A percentile compares a stretch with the other conserved stretches of the same genome.
phyloP scores from a whole-genome alignment of 768 basidiomycete species.

The Naganishia vaughanmartiniae region DNA sequence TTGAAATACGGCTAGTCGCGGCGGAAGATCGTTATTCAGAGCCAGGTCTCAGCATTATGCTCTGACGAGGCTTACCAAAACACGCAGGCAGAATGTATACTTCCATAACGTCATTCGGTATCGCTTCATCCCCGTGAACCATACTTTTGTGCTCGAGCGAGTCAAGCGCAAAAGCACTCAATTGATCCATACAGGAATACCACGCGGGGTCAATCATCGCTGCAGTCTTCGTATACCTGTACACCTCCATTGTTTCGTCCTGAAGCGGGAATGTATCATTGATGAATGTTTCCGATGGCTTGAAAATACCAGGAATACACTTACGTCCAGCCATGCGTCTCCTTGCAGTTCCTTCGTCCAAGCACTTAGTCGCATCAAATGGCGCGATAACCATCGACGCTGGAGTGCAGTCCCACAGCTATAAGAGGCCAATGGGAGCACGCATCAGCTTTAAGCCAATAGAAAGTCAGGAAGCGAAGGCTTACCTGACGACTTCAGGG shows the following conservation, averaged over 20 bases:
- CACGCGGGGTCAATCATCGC: constrained; percentile 44
- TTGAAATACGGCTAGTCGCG: constrained; percentile 43
- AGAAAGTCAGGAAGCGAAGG: not conserved
- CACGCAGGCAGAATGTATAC: constrained; percentile 46
- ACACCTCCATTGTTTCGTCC: constrained; percentile 42
- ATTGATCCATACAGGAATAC: constrained; percentile 32
- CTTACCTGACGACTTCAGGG: constrained; percentile 19
- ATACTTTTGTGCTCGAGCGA: constrained; percentile 40
- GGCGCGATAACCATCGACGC: constrained; percentile 36
- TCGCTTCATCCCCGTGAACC: constrained; percentile 27
- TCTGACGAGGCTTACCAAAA: constrained; percentile 35
- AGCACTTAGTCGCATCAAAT: constrained; percentile 40
- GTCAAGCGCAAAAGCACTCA: constrained; percentile 29
- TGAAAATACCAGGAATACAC: constrained; percentile 4
- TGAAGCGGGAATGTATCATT: not conserved
- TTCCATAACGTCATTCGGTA: not conserved
- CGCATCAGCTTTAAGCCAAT: not conserved
- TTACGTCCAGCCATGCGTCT: constrained; percentile 39
- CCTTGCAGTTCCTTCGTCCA: constrained; percentile 44
- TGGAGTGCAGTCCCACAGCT: constrained; percentile 8
- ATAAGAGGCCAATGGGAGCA: not conserved
- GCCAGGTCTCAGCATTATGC: not conserved
- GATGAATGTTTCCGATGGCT: not conserved
- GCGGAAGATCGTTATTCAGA: too few relatives aligned
- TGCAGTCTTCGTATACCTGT: constrained; percentile 38